Percentiles rank a stretch among this genome's conserved stretches.
These are phyloP conservation scores for Helminthosporium solani DNA, from an alignment of 2,329 filamentous ascomycete species.

Conservation along the genomic window DNA sequence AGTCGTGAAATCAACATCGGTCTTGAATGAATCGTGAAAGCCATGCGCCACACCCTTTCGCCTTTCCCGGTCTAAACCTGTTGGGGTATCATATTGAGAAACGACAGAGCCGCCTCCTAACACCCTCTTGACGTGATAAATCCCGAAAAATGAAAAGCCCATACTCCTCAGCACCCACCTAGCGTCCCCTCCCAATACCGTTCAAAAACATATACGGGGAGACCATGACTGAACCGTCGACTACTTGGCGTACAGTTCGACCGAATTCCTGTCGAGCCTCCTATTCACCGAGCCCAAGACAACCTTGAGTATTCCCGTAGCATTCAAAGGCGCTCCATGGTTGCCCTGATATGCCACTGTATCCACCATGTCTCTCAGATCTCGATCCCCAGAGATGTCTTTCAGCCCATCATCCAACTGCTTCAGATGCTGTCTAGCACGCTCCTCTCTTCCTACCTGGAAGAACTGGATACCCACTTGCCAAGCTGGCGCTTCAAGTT, in stretches of 20 bases:
- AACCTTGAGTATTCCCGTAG: constrained; percentile 71
- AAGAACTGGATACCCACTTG: constrained; percentile 96
- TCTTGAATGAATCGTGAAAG: not conserved
- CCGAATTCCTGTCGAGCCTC: constrained; percentile 56
- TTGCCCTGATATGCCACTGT: constrained; percentile 72
- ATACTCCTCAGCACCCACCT: too few relatives aligned
- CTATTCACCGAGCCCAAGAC: constrained; percentile 77
- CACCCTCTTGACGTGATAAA: not conserved
- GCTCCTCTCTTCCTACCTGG: constrained; percentile 76
- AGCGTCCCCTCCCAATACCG: too few relatives aligned
- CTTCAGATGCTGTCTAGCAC: constrained; percentile 64
- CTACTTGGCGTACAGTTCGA: constrained; percentile 40
- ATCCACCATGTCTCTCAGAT: constrained; percentile 85
- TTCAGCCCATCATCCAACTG: constrained; percentile 73
- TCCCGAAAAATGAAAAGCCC: not conserved
- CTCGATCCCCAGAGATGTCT: constrained; percentile 52
- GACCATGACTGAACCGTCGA: too few relatives aligned
- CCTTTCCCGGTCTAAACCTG: not conserved
- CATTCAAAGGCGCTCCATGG: constrained; percentile 58
- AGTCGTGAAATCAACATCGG: not conserved
- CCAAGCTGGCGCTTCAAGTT: constrained; percentile 67
- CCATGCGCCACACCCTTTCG: not conserved
- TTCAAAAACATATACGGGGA: too few relatives aligned
- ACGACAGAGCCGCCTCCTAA: not conserved
- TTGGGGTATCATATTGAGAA: not conserved